phyloP scores from a whole-genome alignment of 805 yeast species.

The Candida insectorum region DNA sequence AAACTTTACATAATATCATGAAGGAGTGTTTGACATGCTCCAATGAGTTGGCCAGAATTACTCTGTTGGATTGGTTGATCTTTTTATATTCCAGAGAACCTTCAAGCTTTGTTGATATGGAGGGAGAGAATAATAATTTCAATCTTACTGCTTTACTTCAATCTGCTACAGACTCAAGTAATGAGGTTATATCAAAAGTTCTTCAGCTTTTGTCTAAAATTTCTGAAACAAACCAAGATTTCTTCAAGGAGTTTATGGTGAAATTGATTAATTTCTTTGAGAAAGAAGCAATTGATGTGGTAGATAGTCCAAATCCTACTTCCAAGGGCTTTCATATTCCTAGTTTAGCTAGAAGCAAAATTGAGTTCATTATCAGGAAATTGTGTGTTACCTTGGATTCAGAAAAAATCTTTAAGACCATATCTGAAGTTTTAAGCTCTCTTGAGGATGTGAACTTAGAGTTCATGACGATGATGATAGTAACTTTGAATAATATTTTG shows the following conservation, averaged over 20 bases:
- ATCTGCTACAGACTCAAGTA: conserved; percentile 67
- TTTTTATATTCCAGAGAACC: conserved; percentile 47
- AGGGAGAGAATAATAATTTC: conserved; percentile 20
- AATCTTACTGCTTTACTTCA: conserved; percentile 75
- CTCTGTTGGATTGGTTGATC: conserved; percentile 86
- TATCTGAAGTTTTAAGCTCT: conserved; percentile 68
- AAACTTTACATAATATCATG: conserved; percentile 69
- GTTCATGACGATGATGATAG: conserved; percentile 78
- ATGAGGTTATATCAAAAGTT: conserved; percentile 72
- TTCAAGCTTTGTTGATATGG: conserved; percentile 12
- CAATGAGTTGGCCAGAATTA: conserved; percentile 76
- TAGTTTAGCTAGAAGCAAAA: conserved; percentile 34
- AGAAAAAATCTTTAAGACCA: conserved; percentile 75
- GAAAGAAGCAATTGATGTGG: conserved; percentile 41
- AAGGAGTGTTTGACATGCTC: conserved; percentile 46
- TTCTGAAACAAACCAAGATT: conserved; percentile 70
- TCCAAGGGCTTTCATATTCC: conserved; percentile 1
- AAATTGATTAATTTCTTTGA: conserved; percentile 69
- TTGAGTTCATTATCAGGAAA: conserved; percentile 79
- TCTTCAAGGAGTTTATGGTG: conserved; percentile 71
- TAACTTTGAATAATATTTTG: conserved; percentile 80
- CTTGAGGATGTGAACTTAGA: conserved; percentile 53
- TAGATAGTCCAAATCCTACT: conserved; percentile 8
- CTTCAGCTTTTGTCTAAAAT: conserved; percentile 70
- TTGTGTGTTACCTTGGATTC: conserved; percentile 78